These are phyloP conservation scores for Microdochium bolleyi DNA, from an alignment of 2,329 filamentous ascomycete genomes.

Conservation along the genomic window DNA sequence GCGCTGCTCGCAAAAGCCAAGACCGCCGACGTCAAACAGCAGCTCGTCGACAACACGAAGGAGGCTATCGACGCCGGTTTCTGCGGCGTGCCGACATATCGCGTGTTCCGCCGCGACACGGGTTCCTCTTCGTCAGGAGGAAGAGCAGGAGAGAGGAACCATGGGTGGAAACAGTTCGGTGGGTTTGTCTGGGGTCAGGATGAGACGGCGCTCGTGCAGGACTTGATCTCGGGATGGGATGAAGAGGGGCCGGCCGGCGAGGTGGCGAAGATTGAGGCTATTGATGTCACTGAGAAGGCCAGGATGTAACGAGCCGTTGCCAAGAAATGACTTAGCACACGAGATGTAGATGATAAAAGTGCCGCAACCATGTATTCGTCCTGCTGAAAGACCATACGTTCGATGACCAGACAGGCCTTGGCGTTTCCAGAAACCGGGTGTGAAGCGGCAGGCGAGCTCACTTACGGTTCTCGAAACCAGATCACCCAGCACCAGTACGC, in stretches of 20 bases:
- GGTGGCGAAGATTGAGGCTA: background rate
- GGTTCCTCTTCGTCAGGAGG: background rate
- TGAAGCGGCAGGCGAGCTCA: too few species aligned
- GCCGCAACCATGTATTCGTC: too few species aligned
- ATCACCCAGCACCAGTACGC: too few species aligned
- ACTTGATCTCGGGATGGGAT: constrained; percentile 6
- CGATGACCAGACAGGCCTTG: too few species aligned
- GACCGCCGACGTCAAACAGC: constrained; percentile 1
- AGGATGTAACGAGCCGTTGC: background rate
- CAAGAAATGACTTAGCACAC: too few species aligned
- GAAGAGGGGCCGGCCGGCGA: constrained; percentile 1
- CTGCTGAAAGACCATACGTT: too few species aligned
- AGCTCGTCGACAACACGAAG: constrained; percentile 2
- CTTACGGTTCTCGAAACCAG: too few species aligned
- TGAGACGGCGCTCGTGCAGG: constrained; percentile 4
- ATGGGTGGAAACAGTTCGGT: constrained; percentile 2
- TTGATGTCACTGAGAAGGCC: background rate
- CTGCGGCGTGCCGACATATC: constrained; percentile 5
- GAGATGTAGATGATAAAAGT: too few species aligned
- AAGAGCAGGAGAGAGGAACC: background rate
- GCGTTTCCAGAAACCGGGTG: too few species aligned
- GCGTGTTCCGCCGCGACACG: constrained; percentile 3
- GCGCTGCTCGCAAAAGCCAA: constrained; percentile 2
- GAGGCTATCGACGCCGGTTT: constrained; percentile 4
- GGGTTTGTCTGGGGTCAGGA: constrained; percentile 6